Conservation (phyloP, 1,284 basidiomycete genomes). For the Papiliotrema nemorosa region DNA sequence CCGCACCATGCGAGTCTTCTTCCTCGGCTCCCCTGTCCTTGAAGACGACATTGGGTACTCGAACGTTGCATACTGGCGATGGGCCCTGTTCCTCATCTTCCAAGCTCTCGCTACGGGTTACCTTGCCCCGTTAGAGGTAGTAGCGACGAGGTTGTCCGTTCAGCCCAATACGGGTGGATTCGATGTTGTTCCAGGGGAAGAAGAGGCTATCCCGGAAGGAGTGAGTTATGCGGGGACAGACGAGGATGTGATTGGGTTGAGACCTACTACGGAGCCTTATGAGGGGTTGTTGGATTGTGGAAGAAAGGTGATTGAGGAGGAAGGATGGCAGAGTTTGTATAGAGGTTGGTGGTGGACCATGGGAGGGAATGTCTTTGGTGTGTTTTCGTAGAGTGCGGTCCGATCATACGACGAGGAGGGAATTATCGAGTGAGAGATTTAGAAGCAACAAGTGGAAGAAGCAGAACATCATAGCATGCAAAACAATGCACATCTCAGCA, state of each 20-base stretch:
- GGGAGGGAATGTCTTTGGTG: slow-evolving; percentile 61
- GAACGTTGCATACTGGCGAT: slow-evolving; percentile 27
- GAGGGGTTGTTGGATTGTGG: slow-evolving; percentile 70
- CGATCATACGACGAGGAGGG: too few relatives aligned
- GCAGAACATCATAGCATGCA: too few relatives aligned
- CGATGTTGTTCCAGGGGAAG: slow-evolving; percentile 65
- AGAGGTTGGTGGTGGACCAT: slow-evolving; percentile 85
- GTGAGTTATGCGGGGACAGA: slow-evolving; percentile 62
- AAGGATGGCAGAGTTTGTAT: slow-evolving; percentile 71
- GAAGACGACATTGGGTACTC: slow-evolving; percentile 17
- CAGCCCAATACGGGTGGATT: slow-evolving; percentile 72
- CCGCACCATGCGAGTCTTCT: slow-evolving; percentile 60
- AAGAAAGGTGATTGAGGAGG: slow-evolving; percentile 76
- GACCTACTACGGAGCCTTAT: slow-evolving; percentile 84
- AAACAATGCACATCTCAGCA: too few relatives aligned
- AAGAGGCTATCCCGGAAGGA: slow-evolving; percentile 57
- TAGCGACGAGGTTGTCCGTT: slow-evolving; percentile 71
- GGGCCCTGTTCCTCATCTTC: slow-evolving; percentile 58
- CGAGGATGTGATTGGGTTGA: slow-evolving; percentile 83
- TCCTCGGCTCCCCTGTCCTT: slow-evolving; percentile 57
- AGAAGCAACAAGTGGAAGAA: too few relatives aligned
- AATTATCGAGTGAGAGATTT: too few relatives aligned
- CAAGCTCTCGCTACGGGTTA: slow-evolving; percentile 60
- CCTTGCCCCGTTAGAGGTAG: slow-evolving; percentile 77
- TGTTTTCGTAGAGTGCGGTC: slow-evolving; percentile 45